Base-by-base conservation (phyloP, 139 green algal genomes). In the Picochlorum costavermella region DNA sequence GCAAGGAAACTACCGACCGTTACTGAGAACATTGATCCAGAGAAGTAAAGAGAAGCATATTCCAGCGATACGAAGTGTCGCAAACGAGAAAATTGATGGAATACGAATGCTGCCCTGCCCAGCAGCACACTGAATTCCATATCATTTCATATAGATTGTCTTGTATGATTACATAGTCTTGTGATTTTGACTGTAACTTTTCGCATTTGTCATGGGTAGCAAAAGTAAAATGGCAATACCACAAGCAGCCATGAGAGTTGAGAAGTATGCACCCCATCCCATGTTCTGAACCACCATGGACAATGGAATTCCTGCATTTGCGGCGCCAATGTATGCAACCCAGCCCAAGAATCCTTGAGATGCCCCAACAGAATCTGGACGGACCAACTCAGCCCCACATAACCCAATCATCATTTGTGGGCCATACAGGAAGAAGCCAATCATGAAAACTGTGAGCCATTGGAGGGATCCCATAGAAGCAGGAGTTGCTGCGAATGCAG, bases 321-420 rank as follows among this genome's bases (percentile, higher is more conserved):
- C 85, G 5, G 88, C 87, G 23, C 80, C 80, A 49, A 82, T 58
- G 70, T 89, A 91, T 10, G 75, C 74, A 17, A 83, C 64, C 77
- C 90, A 96, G 59, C 92, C 92, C 53, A 98, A 81, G 83, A 98
- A 96, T 63, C 92, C 92, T 72, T 97, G 85, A 48, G 74, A 88
- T 36, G 92, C 90, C 14, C 88, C 88, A 48, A 98, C 92, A 28
- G 75, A 85, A 28, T 88, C 75, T 13, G 82, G 84, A 25, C 84
- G 83, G 45, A 98, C 92, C 50, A 95, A 77, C 82, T 98, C 92
- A 23, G 92, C 92, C 28, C 92, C 92, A 71, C 91, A 97, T 56
- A 98, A 82, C 2, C 92, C 92, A 60, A 98, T 96, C 51, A 98
- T 83, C 89, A 95, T 96, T 75, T 96, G 86, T 2, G 88, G 88